These are phyloP conservation scores for Canavalia ensiformis DNA, from an alignment of 306 rosid species.

Conservation along the genomic window DNA sequence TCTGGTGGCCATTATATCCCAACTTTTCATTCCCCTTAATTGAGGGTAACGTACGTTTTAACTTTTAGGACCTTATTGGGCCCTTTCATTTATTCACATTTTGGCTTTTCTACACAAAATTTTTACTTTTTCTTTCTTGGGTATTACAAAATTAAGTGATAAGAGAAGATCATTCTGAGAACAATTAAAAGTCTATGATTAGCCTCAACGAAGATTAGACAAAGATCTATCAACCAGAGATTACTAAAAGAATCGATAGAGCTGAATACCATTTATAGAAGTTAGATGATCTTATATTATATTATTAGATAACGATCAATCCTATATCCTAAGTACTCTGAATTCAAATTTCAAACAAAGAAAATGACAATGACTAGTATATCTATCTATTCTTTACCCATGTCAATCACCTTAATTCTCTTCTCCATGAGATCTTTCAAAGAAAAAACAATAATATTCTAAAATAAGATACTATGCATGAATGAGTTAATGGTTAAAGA, in stretches of 20 bases:
- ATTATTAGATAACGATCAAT: neutral
- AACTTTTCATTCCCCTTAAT: constrained; percentile 34
- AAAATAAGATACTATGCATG: too few relatives aligned
- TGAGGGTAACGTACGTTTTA: neutral
- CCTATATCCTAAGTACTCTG: neutral
- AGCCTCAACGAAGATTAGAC: neutral
- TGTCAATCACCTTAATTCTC: neutral
- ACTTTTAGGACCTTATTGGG: constrained; percentile 12
- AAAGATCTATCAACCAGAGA: neutral
- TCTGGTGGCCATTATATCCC: constrained; percentile 13
- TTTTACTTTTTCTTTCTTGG: neutral
- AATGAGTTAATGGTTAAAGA: too few relatives aligned
- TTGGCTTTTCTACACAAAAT: neutral
- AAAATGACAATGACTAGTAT: neutral
- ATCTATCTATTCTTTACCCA: neutral
- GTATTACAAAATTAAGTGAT: neutral
- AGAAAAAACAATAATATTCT: too few relatives aligned
- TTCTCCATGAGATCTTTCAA: neutral
- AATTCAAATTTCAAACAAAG: constrained; percentile 8
- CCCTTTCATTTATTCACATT: neutral
- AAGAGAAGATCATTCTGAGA: neutral
- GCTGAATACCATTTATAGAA: neutral
- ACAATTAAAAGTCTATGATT: neutral
- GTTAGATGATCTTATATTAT: neutral
- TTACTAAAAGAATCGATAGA: neutral